A percentile compares a stretch with the other conserved stretches of the same genome.
Evolutionary conservation across 2,329 filamentous ascomycete species (phyloP).

Genomic region (Ceratocystis ficicola): DNA sequence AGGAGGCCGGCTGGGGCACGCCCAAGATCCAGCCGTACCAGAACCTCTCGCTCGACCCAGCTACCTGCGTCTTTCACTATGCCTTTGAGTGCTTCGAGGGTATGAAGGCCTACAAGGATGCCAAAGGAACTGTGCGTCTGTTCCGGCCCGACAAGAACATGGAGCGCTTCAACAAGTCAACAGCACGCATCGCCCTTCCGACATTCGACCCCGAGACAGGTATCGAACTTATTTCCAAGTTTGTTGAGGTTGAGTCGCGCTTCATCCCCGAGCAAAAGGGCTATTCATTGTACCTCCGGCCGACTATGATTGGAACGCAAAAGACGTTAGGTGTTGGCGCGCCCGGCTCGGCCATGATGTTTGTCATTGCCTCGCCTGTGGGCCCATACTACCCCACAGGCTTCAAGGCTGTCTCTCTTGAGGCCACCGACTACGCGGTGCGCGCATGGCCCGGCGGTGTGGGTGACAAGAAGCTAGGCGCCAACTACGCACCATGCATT

Average conservation of each 20-base stretch:
- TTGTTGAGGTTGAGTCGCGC: slow-evolving; percentile 68
- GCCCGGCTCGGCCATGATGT: slow-evolving; percentile 85
- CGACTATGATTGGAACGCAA: slow-evolving; percentile 95
- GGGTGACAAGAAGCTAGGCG: slow-evolving; percentile 94
- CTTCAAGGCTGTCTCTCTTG: slow-evolving; percentile 91
- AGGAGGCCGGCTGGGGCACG: slow-evolving; percentile 66
- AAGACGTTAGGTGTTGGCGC: slow-evolving; percentile 82
- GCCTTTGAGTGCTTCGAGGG: slow-evolving; percentile 97
- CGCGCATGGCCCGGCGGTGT: slow-evolving; percentile 96
- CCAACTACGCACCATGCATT: slow-evolving; percentile 98
- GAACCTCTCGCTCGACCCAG: slow-evolving; percentile 90
- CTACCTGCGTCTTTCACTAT: slow-evolving; percentile 96
- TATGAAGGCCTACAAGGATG: slow-evolving; percentile 98
- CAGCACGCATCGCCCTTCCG: slow-evolving; percentile 81
- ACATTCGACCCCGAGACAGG: slow-evolving; percentile 64
- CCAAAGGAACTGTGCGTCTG: slow-evolving; percentile 61
- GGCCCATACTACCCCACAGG: slow-evolving; percentile 97
- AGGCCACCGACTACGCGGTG: slow-evolving; percentile 92
- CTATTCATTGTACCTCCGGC: slow-evolving; percentile 90
- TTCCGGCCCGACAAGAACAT: slow-evolving; percentile 97
- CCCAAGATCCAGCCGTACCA: slow-evolving; percentile 87
- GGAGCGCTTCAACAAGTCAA: slow-evolving; percentile 82
- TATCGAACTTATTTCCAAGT: slow-evolving; percentile 68
- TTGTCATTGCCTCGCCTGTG: slow-evolving; percentile 89
- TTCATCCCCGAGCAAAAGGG: slow-evolving; percentile 81